Base-by-base conservation (phyloP, 176 grass and related monocot species). In the Zea luxurians region DNA sequence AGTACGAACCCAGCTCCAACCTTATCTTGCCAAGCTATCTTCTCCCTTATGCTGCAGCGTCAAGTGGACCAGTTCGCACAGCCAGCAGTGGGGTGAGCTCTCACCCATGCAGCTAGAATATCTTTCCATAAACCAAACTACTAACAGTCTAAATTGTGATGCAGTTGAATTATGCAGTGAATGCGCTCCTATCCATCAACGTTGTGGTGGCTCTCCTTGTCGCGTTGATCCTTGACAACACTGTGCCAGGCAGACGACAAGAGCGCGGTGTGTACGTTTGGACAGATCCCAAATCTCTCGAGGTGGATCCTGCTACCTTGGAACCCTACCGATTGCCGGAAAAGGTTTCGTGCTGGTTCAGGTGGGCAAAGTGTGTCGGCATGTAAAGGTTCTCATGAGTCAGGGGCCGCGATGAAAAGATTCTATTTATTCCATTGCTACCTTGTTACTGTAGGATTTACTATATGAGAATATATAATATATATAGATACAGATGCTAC, bases 261-360 rank as follows among this genome's bases (percentile, higher is more conserved):
- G 96, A 95, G 76, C 88, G 96, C 45, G 96, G 96, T 13, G 92
- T 99, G 15, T 99, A 99, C 74, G 95, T 99, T 73, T 99, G 96
- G 96, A 93, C 96, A 61, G 88, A 95, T 74, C 87, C 83, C 12
- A 91, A 35, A n/a, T 83, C 68, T 7, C 81, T 89, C 17, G 91
- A 99, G 67, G 72, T 80, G 10, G 96, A 99, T 60, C 86, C 90
- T 45, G 79, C 81, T 15, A 85, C 85, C 34, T 74, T 99, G 50
- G 90, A 92, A 54, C 90, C 96, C 1, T 99, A 99, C 86, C 57
- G 70, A 38, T 76, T 99, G 83, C 96, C 96, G 4, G 60, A 86
- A 43, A 94, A 89, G 80, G 71, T 99, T 12, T 90, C 89, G 3
- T 94, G 83, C 88, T 95, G 83, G 88, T 92, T 94, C 80, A 42